Evolutionary conservation across 1,284 basidiomycete genomes (phyloP), one percentile per base, ranked within the genome.

Genomic region (Ceratobasidium theobromae): DNA sequence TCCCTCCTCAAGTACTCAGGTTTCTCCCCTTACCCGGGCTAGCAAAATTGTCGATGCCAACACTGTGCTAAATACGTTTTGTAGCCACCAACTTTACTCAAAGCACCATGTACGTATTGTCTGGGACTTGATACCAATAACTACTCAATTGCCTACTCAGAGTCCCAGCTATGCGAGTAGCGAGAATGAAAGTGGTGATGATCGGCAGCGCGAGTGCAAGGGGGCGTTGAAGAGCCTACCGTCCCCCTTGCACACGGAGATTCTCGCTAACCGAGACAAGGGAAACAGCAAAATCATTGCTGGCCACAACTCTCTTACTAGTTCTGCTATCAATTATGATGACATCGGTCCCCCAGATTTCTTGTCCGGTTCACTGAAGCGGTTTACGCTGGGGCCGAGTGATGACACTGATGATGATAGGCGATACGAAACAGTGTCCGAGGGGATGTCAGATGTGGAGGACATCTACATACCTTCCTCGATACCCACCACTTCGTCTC

Each of bases 381-480:
- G 32, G 28, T 23, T 48, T 9, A 49, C 33, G 6, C 21, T 43
- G 40, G 52, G 52, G 4, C 53, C 43, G 5, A 54, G 28, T 30
- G 62, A 54, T 8, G 43, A 54, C 16, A 54, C 51, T 1, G 62
- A 65, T 41, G 62, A 54, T 4, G 52, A 65, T 18, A 14, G 45
- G 11, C 52, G 52, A 14, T 65, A 54, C 25, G 62, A 48, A 11
- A 65, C 52, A 6, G 32, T 65, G 4, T 54, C 62, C 16, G 62
- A 65, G 25, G 51, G 25, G 25, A 53, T 65, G 8, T 65, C 62
- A 1, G 62, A 65, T 28, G 43, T 27, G 23, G 62, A 65, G 30
- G 62, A 65, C 16, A 32, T 54, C 18, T 30, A 65, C 14, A 54
- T 65, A 11, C 45, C 62, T 28, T 14, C 62, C 4, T 25, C 25